Conservation (phyloP, 768 basidiomycete genomes). For the Megacollybia marginata region DNA sequence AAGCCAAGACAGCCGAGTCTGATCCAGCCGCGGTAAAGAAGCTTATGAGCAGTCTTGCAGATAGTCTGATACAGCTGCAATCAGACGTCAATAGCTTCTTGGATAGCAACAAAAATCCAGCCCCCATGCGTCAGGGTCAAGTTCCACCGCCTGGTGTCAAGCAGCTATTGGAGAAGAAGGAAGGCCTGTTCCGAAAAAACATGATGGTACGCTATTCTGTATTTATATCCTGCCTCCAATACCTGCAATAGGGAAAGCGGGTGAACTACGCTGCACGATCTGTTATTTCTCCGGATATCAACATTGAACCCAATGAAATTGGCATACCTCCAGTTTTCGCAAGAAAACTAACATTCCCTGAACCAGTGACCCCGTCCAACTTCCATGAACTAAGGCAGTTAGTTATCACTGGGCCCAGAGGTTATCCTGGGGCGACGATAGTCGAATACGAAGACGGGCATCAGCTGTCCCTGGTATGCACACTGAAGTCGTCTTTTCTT, state of each 20-base stretch:
- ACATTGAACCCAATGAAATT: constrained; percentile 98
- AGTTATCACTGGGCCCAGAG: constrained; percentile 85
- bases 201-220: constrained; percentile 77
- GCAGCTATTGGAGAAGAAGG: constrained; percentile 97
- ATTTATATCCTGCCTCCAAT: constrained; percentile 1
- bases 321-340: constrained; percentile 98
- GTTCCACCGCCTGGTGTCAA: constrained; percentile 91
- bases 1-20: constrained; percentile 46
- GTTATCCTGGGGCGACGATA: constrained; percentile 88
- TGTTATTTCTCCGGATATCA: constrained; percentile 99
- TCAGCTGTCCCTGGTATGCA: constrained; percentile 69
- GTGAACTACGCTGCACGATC: constrained; percentile 99
- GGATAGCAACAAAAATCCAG: constrained; percentile 93
- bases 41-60: constrained; percentile 64
- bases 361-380: constrained; percentile 91
- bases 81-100: constrained; percentile 95
- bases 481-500: background rate
- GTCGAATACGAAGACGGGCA: constrained; percentile 95
- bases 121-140: constrained; percentile 78
- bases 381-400: constrained; percentile 80
- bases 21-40: constrained; percentile 46
- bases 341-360: constrained; percentile 92
- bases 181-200: constrained; percentile 94
- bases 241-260: constrained; percentile 76
- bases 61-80: constrained; percentile 83